Conservation (phyloP, 108 stramenopile species). For the Stephanodiscus triporus region DNA sequence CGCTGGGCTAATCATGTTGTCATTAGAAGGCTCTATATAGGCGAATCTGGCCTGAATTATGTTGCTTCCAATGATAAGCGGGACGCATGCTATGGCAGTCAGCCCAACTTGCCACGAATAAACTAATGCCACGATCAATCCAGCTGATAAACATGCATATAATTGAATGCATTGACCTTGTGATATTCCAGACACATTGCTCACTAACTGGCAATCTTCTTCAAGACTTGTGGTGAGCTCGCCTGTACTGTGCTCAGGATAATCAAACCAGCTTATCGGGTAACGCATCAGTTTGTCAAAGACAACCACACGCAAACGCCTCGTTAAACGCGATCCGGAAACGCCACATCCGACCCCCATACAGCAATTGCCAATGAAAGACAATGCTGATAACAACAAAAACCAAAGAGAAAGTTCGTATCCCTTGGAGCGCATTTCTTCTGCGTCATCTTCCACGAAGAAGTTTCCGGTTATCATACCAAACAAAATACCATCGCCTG, state of each 20-base stretch:
- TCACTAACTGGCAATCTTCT: constrained; percentile 30
- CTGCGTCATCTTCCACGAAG: constrained; percentile 17
- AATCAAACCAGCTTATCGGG: constrained; percentile 40
- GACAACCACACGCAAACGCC: constrained; percentile 23
- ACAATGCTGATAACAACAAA: constrained; percentile 19
- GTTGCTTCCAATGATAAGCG: constrained; percentile 29
- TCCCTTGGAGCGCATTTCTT: constrained; percentile 27
- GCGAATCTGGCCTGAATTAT: constrained; percentile 28
- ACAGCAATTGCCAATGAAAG: constrained; percentile 26
- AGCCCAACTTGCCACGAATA: constrained; percentile 42
- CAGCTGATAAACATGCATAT: constrained; percentile 29
- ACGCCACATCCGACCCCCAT: constrained; percentile 41
- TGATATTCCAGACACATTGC: constrained; percentile 33
- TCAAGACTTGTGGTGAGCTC: constrained; percentile 43
- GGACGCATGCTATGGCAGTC: constrained; percentile 44
- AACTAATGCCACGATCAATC: constrained; percentile 29
- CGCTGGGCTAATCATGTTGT: constrained; percentile 9
- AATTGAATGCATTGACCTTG: constrained; percentile 40
- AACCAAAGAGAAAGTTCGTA: constrained; percentile 20
- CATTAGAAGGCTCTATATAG: not conserved
- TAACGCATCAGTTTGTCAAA: constrained; percentile 42
- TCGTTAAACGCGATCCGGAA: constrained; percentile 25
- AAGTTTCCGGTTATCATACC: constrained; percentile 39
- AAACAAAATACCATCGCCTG: constrained; percentile 41
- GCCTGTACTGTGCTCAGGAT: constrained; percentile 34